These are phyloP conservation scores for Fusarium udum DNA, from an alignment of 2,329 filamentous ascomycete species.

Conservation along the genomic window DNA sequence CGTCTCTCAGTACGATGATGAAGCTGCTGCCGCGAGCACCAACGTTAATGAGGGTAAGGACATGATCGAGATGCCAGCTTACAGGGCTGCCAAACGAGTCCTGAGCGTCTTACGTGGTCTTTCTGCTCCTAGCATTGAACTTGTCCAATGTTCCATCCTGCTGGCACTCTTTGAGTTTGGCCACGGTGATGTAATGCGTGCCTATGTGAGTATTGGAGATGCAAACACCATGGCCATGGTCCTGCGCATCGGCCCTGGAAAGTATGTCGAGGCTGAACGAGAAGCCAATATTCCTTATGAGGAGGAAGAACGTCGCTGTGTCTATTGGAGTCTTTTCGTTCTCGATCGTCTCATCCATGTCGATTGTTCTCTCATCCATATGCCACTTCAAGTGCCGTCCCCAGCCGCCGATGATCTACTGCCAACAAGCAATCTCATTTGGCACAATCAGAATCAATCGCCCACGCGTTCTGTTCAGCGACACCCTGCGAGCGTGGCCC, in stretches of 20 bases:
- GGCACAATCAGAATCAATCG: conserved; percentile 41
- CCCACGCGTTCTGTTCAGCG: conserved; percentile 39
- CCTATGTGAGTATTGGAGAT: conserved; percentile 55
- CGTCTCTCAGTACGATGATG: conserved; percentile 50
- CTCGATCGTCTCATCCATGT: conserved; percentile 52
- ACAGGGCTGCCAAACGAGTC: conserved; percentile 52
- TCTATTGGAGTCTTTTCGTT: conserved; percentile 57
- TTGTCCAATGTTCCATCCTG: conserved; percentile 54
- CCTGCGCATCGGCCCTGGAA: conserved; percentile 50
- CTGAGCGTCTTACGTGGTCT: conserved; percentile 50
- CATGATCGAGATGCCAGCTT: conserved; percentile 53
- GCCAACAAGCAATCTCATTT: conserved; percentile 48
- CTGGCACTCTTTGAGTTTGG: conserved; percentile 57
- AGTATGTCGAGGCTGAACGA: conserved; percentile 46
- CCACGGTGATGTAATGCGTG: conserved; percentile 53
- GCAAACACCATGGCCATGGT: conserved; percentile 50
- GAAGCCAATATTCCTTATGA: conserved; percentile 43
- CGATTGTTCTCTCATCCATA: conserved; percentile 45
- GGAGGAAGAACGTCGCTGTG: conserved; percentile 52
- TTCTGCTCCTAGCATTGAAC: conserved; percentile 49
- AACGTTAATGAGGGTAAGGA: conserved; percentile 46
- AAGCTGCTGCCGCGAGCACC: conserved; percentile 44
- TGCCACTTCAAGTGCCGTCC: conserved; percentile 49
- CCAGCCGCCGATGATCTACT: conserved; percentile 50
- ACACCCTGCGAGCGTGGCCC: conserved; percentile 42